Percentiles rank a stretch among this genome's conserved stretches.
Conservation (phyloP, 2,329 filamentous ascomycete species). For the Colletotrichum sp. region DNA sequence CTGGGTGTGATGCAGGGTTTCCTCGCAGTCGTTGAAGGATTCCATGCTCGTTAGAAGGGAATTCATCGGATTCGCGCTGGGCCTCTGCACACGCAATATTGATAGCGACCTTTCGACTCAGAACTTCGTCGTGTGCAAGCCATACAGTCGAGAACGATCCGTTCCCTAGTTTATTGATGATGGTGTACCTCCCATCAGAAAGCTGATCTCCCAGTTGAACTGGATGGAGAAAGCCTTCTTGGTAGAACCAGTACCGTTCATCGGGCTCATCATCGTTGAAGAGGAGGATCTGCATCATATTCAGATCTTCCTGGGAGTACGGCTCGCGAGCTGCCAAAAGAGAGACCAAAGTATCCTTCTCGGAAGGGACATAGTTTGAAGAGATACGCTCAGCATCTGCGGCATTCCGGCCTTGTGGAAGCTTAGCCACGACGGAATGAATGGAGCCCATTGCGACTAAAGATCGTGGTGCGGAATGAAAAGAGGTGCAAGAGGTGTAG, state of each 20-base stretch:
- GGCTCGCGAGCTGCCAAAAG: neutral
- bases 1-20: fast-evolving
- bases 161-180: neutral
- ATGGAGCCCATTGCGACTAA: neutral
- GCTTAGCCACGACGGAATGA: neutral
- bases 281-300: neutral
- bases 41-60: neutral
- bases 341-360: fast-evolving
- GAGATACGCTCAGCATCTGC: fast-evolving
- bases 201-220: neutral
- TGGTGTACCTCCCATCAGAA: neutral
- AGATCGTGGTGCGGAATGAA: fast-evolving
- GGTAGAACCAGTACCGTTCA: neutral
- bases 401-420: fast-evolving
- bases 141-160: neutral
- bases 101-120: neutral
- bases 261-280: neutral
- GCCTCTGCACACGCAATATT: neutral
- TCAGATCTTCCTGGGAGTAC: neutral
- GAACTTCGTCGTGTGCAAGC: neutral
- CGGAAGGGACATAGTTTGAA: neutral
- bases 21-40: neutral
- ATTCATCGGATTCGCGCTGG: fast-evolving
- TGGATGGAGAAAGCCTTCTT: neutral
- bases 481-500: neutral